Conservation (phyloP, 306 rosid genomes). For the Acacia confusa region DNA sequence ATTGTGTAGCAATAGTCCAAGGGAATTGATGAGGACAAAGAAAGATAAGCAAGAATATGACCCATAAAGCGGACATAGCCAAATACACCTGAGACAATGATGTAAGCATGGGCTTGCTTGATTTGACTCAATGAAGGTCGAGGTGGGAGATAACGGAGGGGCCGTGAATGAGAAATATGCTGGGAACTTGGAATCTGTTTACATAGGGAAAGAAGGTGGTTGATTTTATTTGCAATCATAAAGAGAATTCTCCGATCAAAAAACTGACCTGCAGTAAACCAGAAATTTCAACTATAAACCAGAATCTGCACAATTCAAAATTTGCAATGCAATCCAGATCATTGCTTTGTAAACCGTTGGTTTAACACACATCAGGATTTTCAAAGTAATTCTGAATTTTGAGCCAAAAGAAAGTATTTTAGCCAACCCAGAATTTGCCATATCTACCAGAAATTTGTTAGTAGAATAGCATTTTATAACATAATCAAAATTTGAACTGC, state of each 20-base stretch:
- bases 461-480: background rate
- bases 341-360: background rate
- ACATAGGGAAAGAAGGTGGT: conserved; percentile 25
- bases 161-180: conserved; percentile 9
- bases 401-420: background rate
- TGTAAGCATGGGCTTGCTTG: conserved; percentile 62
- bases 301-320: background rate
- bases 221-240: conserved; percentile 43
- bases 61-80: conserved; percentile 37
- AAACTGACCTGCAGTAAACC: background rate
- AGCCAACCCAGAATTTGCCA: background rate
- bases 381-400: background rate
- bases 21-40: conserved; percentile 36
- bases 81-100: conserved; percentile 46
- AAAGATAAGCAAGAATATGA: conserved; percentile 58
- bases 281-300: background rate
- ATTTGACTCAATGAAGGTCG: conserved; percentile 49
- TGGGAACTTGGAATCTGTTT: conserved; percentile 26
- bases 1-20: conserved; percentile 46
- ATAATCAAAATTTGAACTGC: background rate
- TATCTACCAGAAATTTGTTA: background rate
- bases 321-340: background rate
- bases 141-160: conserved; percentile 36
- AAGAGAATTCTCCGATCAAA: conserved; percentile 4
- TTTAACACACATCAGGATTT: background rate